Percentiles rank a stretch among this genome's conserved stretches.
Evolutionary conservation across 192 early-diverging fungal species (phyloP).

Genomic region (Funneliformis geosporum): DNA sequence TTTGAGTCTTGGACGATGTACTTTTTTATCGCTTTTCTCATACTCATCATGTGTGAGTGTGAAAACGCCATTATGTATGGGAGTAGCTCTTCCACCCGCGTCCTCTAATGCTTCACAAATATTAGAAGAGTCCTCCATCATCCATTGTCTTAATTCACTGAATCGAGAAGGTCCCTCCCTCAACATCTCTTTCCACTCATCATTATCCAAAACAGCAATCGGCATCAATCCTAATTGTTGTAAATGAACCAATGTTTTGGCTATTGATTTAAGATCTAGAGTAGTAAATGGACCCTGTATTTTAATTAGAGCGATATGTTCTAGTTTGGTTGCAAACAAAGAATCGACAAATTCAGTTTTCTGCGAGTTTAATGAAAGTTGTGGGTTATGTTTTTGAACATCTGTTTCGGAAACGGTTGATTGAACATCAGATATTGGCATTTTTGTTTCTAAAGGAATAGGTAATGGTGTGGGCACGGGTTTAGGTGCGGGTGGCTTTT

Average conservation of each 20-base stretch:
- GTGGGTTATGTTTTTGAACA: neutral
- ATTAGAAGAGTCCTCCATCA: conserved; percentile 57
- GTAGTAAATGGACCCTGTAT: conserved; percentile 53
- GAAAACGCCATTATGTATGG: conserved; percentile 70
- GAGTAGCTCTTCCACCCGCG: conserved; percentile 68
- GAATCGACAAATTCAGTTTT: conserved; percentile 45
- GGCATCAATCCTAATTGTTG: conserved; percentile 66
- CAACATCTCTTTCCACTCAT: conserved; percentile 43
- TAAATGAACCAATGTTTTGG: conserved; percentile 62
- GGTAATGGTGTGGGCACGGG: neutral
- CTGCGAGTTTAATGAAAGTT: neutral
- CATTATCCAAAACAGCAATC: conserved; percentile 66
- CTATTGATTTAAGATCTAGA: conserved; percentile 43
- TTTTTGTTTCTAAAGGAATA: neutral
- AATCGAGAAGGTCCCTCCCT: conserved; percentile 5
- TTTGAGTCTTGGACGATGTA: conserved; percentile 28
- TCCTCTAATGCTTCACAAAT: conserved; percentile 73
- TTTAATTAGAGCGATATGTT: conserved; percentile 64
- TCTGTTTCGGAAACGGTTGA: conserved; percentile 8
- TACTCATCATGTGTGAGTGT: conserved; percentile 3
- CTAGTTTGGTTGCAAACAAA: conserved; percentile 41
- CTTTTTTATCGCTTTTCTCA: neutral
- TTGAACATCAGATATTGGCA: neutral
- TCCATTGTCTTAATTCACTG: conserved; percentile 35
- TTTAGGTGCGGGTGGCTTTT: neutral